These are phyloP conservation scores for Saccharomycopsis fibuligera DNA, from an alignment of 805 yeast species.

Conservation along the genomic window DNA sequence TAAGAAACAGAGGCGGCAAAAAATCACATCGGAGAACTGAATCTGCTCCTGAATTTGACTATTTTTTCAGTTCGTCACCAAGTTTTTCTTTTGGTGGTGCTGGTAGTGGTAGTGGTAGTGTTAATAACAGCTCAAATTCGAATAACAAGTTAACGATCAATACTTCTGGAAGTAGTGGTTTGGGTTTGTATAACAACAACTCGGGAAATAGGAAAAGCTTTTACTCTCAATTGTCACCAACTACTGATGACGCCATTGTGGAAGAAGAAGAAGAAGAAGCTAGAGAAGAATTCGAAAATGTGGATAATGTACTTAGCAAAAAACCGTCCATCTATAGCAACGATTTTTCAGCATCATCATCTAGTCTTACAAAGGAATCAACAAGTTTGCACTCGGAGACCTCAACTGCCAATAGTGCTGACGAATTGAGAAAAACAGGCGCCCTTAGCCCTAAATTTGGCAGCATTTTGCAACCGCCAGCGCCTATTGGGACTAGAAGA, in stretches of 20 bases:
- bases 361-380: constrained; percentile 13
- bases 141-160: constrained; percentile 4
- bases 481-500: constrained; percentile 17
- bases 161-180: constrained; percentile 3
- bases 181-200: constrained; percentile 6
- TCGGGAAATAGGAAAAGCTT: constrained; percentile 15
- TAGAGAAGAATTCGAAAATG: constrained; percentile 20
- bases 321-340: constrained; percentile 21
- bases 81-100: not conserved
- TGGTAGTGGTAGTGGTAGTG: not conserved
- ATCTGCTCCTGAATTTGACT: constrained; percentile 48
- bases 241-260: constrained; percentile 27
- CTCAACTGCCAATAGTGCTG: constrained; percentile 10
- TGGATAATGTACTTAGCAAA: constrained; percentile 14
- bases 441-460: constrained; percentile 15
- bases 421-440: constrained; percentile 9
- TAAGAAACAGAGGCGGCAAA: constrained; percentile 27
- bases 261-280: constrained; percentile 27
- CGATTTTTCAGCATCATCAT: constrained; percentile 10
- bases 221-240: constrained; percentile 15
- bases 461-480: constrained; percentile 18
- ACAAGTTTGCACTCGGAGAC: constrained; percentile 13
- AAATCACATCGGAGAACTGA: constrained; percentile 45
- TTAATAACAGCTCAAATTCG: not conserved
- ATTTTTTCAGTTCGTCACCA: constrained; percentile 16